phyloP scores from a whole-genome alignment of 129 eudicot species.

The Pulicaria dysenterica region DNA sequence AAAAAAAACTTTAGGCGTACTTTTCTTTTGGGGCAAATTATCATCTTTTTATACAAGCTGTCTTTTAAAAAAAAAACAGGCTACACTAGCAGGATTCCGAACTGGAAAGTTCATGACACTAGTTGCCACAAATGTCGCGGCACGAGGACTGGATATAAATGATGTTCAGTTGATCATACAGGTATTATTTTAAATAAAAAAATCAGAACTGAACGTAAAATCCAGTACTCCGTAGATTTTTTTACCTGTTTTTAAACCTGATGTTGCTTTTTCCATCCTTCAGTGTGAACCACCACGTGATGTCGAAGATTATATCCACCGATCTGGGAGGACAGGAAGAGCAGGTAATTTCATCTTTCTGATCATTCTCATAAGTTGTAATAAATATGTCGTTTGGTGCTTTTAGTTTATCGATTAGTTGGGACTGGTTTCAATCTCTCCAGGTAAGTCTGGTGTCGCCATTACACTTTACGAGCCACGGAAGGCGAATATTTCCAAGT shows the following conservation, averaged over 20 bases:
- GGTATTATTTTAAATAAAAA: conserved; percentile 41
- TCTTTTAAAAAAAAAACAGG: conserved; percentile 34
- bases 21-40: not conserved
- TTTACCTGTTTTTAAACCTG: not conserved
- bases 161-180: conserved; percentile 92
- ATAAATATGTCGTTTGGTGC: not conserved
- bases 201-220: not conserved
- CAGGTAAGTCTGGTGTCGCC: conserved; percentile 87
- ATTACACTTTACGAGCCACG: conserved; percentile 91
- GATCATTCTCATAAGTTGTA: not conserved
- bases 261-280: conserved; percentile 2
- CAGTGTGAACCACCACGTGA: conserved; percentile 98
- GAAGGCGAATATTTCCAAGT: conserved; percentile 62
- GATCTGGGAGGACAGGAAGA: conserved; percentile 96
- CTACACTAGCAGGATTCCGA: conserved; percentile 79
- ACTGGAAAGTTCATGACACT: conserved; percentile 80
- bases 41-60: not conserved
- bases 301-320: conserved; percentile 93
- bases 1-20: not conserved
- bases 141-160: conserved; percentile 86
- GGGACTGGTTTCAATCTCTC: not conserved
- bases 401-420: not conserved
- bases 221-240: not conserved
- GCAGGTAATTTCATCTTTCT: conserved; percentile 51
- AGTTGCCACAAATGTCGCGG: conserved; percentile 97